Percentiles rank a stretch among this genome's conserved stretches.
These are phyloP conservation scores for Leccinum insigne DNA, from an alignment of 1,284 basidiomycete genomes.

Conservation along the genomic window DNA sequence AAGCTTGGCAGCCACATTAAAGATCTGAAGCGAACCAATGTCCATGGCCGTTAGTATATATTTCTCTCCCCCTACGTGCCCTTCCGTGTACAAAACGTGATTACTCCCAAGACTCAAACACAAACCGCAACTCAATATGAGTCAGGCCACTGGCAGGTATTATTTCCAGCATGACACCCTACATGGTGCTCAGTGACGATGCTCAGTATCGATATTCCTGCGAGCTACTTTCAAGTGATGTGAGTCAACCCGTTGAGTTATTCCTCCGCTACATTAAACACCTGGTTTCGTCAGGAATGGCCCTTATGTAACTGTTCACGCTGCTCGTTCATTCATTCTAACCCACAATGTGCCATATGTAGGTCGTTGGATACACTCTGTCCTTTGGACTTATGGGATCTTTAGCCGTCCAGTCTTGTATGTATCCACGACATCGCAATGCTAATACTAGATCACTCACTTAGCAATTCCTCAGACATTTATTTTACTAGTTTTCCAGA, in stretches of 20 bases:
- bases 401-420: too few relatives aligned
- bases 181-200: too few relatives aligned
- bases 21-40: too few relatives aligned
- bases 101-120: not conserved
- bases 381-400: conserved; percentile 1
- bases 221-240: too few relatives aligned
- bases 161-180: too few relatives aligned
- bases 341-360: not conserved
- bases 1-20: too few relatives aligned
- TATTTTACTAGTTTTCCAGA: not conserved
- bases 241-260: too few relatives aligned
- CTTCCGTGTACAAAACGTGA: not conserved
- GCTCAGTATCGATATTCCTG: too few relatives aligned
- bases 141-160: not conserved
- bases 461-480: not conserved
- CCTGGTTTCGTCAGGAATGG: not conserved
- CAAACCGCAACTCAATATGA: not conserved
- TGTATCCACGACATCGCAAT: not conserved
- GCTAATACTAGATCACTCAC: not conserved
- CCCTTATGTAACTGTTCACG: not conserved
- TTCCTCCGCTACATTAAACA: not conserved
- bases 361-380: conserved; percentile 4
- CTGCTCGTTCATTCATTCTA: not conserved
- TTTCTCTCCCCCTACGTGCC: not conserved
- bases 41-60: not conserved